phyloP scores from a whole-genome alignment of 129 eudicot species.

The Chrysanthemum lavandulifolium region DNA sequence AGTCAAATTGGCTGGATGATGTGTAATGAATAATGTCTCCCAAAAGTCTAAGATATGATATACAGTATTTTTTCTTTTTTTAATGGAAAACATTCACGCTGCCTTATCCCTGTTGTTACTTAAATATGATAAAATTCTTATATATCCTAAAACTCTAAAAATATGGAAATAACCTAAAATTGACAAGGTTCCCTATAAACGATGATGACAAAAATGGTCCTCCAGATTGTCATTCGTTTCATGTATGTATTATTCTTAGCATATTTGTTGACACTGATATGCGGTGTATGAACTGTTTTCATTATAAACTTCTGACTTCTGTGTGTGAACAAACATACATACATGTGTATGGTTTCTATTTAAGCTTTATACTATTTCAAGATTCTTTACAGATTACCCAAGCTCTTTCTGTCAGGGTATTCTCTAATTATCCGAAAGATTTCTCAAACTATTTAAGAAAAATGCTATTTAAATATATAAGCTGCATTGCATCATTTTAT shows the following conservation, averaged over 20 bases:
- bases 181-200: background rate
- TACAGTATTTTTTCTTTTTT: too few species aligned
- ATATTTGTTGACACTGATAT: background rate
- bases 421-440: background rate
- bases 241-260: background rate
- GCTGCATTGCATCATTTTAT: background rate
- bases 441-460: background rate
- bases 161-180: background rate
- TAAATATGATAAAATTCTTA: background rate
- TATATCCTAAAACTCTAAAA: background rate
- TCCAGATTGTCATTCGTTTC: slow-evolving; percentile 4
- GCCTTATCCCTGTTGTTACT: too few species aligned
- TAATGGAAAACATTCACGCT: too few species aligned
- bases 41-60: too few species aligned
- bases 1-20: background rate
- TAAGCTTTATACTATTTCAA: background rate
- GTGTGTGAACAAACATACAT: background rate
- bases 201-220: background rate
- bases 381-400: background rate
- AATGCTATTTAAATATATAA: background rate
- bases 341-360: background rate
- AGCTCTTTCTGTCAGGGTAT: background rate
- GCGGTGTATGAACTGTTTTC: background rate
- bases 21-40: too few species aligned
- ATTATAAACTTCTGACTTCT: background rate